These are phyloP conservation scores for Erythrobasidium yunnanense DNA, from an alignment of 768 basidiomycete genomes.

Conservation along the genomic window DNA sequence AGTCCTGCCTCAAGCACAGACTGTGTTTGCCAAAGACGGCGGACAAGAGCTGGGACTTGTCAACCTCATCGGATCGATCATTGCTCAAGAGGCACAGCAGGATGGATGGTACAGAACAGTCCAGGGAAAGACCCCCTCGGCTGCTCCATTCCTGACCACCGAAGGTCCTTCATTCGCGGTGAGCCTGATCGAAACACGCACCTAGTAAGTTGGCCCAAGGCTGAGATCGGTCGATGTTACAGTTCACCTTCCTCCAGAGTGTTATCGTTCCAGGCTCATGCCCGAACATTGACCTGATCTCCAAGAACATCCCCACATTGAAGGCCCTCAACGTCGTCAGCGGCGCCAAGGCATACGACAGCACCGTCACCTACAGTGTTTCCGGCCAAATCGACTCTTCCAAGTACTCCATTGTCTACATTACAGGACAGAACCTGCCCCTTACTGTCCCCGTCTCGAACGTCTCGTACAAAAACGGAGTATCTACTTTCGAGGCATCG, in stretches of 20 bases:
- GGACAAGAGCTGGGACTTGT: slow-evolving; percentile 11
- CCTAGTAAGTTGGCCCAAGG: no score
- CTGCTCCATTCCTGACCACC: slow-evolving; percentile 15
- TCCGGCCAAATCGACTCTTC: not conserved
- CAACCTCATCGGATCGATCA: slow-evolving; percentile 8
- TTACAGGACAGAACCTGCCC: slow-evolving; percentile 10
- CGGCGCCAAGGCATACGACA: not conserved
- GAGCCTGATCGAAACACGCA: not conserved
- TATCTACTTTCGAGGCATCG: not conserved
- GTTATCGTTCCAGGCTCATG: slow-evolving; percentile 13
- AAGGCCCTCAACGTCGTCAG: not conserved
- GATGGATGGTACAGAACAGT: slow-evolving; percentile 23
- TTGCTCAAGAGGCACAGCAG: slow-evolving; percentile 26
- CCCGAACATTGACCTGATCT: not conserved
- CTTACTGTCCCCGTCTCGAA: not conserved
- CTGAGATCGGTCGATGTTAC: no score
- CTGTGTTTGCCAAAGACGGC: not conserved
- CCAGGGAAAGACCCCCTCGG: slow-evolving; percentile 10
- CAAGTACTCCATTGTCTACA: slow-evolving; percentile 3
- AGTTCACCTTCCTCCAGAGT: slow-evolving; percentile 12
- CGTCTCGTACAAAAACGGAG: not conserved
- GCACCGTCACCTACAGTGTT: not conserved
- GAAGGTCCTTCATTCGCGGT: not conserved
- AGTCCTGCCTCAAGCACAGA: slow-evolving; percentile 25
- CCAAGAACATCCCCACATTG: not conserved